A percentile compares a stretch with the other conserved stretches of the same genome.
Conservation (phyloP, 768 basidiomycete species). For the Lactarius sp. region DNA sequence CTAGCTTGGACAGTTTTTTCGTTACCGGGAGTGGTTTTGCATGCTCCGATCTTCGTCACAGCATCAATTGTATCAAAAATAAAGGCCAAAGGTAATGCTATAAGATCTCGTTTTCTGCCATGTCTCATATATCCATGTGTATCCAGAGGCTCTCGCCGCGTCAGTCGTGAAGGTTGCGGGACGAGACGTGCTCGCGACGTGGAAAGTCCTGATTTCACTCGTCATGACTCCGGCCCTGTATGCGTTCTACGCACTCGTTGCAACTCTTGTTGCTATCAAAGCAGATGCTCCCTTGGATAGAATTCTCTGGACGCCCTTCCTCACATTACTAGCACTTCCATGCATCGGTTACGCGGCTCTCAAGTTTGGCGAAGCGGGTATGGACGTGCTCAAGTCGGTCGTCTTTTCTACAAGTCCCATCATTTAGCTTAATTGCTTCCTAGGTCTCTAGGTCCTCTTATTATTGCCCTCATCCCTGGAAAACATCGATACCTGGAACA, state of each 20-base stretch:
- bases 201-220: constrained; percentile 93
- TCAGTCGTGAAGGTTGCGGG: constrained; percentile 93
- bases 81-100: constrained; percentile 73
- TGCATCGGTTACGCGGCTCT: constrained; percentile 88
- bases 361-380: constrained; percentile 95
- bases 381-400: constrained; percentile 91
- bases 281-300: constrained; percentile 57
- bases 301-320: constrained; percentile 68
- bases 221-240: constrained; percentile 85
- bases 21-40: constrained; percentile 84
- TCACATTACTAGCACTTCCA: constrained; percentile 68
- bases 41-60: constrained; percentile 87
- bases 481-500: constrained; percentile 76
- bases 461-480: constrained; percentile 82
- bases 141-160: constrained; percentile 86
- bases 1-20: constrained; percentile 77
- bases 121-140: background rate
- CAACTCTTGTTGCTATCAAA: constrained; percentile 68
- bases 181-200: constrained; percentile 90
- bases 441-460: constrained; percentile 86
- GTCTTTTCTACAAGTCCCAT: constrained; percentile 3
- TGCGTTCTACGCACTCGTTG: constrained; percentile 72
- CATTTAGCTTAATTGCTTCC: constrained; percentile 9
- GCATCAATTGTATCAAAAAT: constrained; percentile 80
- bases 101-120: background rate